A percentile compares a stretch with the other conserved stretches of the same genome.
Evolutionary conservation across 768 basidiomycete species (phyloP).

Genomic region (Sistotremastrum suecicum): DNA sequence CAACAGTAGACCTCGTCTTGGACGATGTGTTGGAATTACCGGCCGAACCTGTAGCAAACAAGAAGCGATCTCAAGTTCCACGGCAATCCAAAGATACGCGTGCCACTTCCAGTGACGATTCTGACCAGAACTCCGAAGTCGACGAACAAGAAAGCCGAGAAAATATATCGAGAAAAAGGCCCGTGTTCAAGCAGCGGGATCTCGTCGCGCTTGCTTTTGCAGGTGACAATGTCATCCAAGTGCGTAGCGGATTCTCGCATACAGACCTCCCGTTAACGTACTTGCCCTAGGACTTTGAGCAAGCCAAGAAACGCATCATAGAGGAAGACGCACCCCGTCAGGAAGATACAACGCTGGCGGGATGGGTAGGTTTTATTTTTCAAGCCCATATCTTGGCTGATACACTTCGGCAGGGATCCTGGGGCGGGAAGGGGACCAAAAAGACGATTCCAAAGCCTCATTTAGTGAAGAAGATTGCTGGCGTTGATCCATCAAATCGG

Average conservation of each 20-base stretch:
- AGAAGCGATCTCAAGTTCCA: neutral
- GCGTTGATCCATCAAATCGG: conserved; percentile 64
- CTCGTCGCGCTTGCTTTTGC: conserved; percentile 92
- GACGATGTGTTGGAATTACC: conserved; percentile 29
- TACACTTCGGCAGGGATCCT: conserved; percentile 53
- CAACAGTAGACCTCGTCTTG: conserved; percentile 61
- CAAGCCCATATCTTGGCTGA: neutral
- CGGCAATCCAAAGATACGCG: neutral
- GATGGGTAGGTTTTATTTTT: conserved; percentile 57
- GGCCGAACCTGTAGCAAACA: neutral
- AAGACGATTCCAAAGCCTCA: conserved; percentile 48
- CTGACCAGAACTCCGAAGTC: conserved; percentile 49
- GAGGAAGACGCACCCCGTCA: conserved; percentile 78
- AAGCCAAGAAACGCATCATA: conserved; percentile 68
- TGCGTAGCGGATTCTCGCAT: conserved; percentile 19
- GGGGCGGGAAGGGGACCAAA: conserved; percentile 72
- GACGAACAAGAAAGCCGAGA: conserved; percentile 51
- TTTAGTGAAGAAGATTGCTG: conserved; percentile 69
- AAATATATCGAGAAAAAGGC: conserved; percentile 29
- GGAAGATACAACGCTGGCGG: conserved; percentile 82
- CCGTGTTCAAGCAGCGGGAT: conserved; percentile 74
- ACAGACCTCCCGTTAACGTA: conserved; percentile 1
- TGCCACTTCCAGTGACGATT: conserved; percentile 22
- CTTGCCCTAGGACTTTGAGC: conserved; percentile 60
- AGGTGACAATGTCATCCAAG: conserved; percentile 90